Base-by-base conservation (phyloP, 23 red algal genomes). In the Pyropia haitanensis region DNA sequence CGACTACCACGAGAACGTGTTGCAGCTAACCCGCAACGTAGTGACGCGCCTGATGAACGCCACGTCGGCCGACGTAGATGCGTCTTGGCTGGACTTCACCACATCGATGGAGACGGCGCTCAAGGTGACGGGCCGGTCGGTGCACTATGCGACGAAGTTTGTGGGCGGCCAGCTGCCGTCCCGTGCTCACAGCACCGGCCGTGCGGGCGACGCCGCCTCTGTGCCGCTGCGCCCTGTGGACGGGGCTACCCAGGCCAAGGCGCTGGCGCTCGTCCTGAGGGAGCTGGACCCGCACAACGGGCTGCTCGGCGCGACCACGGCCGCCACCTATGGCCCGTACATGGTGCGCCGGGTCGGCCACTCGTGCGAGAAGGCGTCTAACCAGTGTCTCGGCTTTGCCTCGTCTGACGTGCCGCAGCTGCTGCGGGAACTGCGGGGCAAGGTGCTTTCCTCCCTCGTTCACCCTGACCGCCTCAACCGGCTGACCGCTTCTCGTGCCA, bases 161-260 rank as follows among this genome's bases (percentile, higher is more conserved):
- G 8, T 46, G 2, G 39, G 39, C 39, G 39, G 39, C 10, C 39
- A 46, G 39, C 8, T 46, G 39, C 39, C 39, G 10, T 46, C 39
- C 39, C 39, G 39, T 46, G 39, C 39, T 46, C 39, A 46, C 39
- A 46, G 39, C 39, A 46, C 4, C 39, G 39, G 39, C 7, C 39
- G 39, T 46, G 39, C 39, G 39, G 39, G 39, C 65, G 24, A 18
- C 49, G 65, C 65, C 14, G 24, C 5, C 20, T 39, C 29, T 16
- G 62, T 66, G 27, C 65, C 65, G 46, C 65, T 32, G 18, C 33
- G 49, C 22, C 65, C 65, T 3, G 27, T 69, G 33, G 22, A 34
- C 49, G 44, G 33, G 19, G 65, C 33, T 1, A 34, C 19, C 18
- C 46, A 51, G 65, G 33, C 1, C 18, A 32, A 48, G 22, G 65